Conservation (phyloP, 129 eudicot species). For the Tagetes patula region DNA sequence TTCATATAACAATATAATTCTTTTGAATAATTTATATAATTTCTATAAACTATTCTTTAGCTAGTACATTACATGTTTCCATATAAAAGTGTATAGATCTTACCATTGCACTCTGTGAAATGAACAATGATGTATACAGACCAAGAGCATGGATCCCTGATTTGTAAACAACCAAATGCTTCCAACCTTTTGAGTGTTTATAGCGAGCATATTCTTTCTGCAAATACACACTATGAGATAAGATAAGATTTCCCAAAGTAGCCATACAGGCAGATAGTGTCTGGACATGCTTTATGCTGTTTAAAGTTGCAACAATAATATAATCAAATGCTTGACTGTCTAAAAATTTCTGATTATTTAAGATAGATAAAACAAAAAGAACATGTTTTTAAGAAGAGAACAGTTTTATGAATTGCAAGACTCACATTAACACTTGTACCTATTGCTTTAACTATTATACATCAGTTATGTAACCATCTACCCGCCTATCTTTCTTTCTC, state of each 20-base stretch:
- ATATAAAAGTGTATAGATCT: slow-evolving; percentile 20
- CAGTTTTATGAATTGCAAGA: neutral
- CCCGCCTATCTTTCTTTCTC: neutral
- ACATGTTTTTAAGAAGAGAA: neutral
- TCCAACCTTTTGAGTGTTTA: slow-evolving; percentile 71
- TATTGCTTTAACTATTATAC: neutral
- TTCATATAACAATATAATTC: neutral
- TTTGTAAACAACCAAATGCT: slow-evolving; percentile 70
- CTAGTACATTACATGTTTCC: neutral
- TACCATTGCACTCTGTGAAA: slow-evolving; percentile 72
- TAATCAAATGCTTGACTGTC: neutral
- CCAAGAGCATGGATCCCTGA: slow-evolving; percentile 90
- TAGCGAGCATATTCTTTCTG: slow-evolving; percentile 77
- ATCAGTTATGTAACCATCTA: neutral
- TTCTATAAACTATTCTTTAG: neutral
- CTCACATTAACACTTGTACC: neutral
- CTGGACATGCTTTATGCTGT: neutral
- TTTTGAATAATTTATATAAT: neutral
- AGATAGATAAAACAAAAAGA: slow-evolving; percentile 1
- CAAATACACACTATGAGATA: slow-evolving; percentile 12
- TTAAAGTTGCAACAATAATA: neutral
- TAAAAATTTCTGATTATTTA: neutral
- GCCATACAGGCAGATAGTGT: neutral
- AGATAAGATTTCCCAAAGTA: slow-evolving; percentile 22
- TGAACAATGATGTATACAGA: slow-evolving; percentile 74